Conservation (phyloP, 1,284 basidiomycete genomes). For the Irpex sp. region DNA sequence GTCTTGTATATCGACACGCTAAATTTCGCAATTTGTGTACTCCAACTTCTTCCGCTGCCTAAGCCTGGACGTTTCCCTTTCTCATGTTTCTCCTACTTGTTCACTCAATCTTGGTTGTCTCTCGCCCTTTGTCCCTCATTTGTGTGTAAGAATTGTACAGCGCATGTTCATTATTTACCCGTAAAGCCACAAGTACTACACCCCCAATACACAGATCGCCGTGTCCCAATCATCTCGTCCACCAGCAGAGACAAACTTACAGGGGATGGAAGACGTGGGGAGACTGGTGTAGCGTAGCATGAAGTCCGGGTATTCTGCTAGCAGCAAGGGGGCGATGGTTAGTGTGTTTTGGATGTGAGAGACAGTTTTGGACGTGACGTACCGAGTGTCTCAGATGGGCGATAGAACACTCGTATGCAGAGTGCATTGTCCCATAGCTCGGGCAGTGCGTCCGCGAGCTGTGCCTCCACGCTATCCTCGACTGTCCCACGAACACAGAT, state of each 20-base stretch:
- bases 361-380: slow-evolving; percentile 7
- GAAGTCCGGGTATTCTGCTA: slow-evolving; percentile 16
- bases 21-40: not conserved
- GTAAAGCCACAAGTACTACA: slow-evolving; percentile 14
- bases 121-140: too few species aligned
- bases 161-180: slow-evolving; percentile 15
- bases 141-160: not conserved
- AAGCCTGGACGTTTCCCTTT: not conserved
- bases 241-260: slow-evolving; percentile 40
- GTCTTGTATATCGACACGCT: not conserved
- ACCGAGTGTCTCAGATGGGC: slow-evolving; percentile 19
- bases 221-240: slow-evolving; percentile 51
- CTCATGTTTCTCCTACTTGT: too few species aligned
- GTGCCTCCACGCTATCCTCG: slow-evolving; percentile 2
- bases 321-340: not conserved
- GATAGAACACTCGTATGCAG: slow-evolving; percentile 43
- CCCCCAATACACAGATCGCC: slow-evolving; percentile 39
- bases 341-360: too few species aligned
- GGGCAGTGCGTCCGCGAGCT: slow-evolving; percentile 7
- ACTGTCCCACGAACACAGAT: slow-evolving; percentile 7
- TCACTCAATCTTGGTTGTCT: too few species aligned
- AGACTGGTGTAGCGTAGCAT: slow-evolving; percentile 19
- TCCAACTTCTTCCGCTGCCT: not conserved
- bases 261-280: slow-evolving; percentile 53
- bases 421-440: slow-evolving; percentile 20